A percentile compares a stretch with the other conserved stretches of the same genome.
These are phyloP conservation scores for Leccinum cinnamomeum DNA, from an alignment of 1,284 basidiomycete species.

Conservation along the genomic window DNA sequence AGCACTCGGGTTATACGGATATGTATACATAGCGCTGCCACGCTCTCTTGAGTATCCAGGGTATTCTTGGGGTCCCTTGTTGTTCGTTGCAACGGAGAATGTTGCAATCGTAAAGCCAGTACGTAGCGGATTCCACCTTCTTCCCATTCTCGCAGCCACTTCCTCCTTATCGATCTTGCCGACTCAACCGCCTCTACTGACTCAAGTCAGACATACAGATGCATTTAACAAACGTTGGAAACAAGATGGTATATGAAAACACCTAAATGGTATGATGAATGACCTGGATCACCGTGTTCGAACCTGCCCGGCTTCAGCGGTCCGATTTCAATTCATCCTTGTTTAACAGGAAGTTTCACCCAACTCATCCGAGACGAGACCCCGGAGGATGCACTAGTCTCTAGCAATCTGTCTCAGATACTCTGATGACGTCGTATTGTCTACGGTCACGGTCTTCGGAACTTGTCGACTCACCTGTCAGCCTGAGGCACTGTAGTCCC, in stretches of 20 bases:
- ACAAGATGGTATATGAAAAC: slow-evolving; percentile 61
- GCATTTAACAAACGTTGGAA: slow-evolving; percentile 31
- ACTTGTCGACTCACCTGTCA: slow-evolving; percentile 38
- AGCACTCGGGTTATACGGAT: too few species aligned
- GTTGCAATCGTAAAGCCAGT: too few species aligned
- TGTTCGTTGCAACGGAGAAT: too few species aligned
- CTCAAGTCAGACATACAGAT: not conserved
- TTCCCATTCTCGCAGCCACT: slow-evolving; percentile 13
- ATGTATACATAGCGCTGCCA: too few species aligned
- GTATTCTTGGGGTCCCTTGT: too few species aligned
- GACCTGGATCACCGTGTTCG: slow-evolving; percentile 37
- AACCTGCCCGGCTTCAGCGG: slow-evolving; percentile 40
- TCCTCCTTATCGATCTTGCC: slow-evolving; percentile 15
- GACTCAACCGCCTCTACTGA: slow-evolving; percentile 16
- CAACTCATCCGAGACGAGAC: slow-evolving; percentile 30
- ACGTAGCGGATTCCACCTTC: slow-evolving; percentile 21
- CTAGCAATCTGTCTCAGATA: slow-evolving; percentile 31
- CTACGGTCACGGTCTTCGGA: not conserved
- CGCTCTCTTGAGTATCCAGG: too few species aligned
- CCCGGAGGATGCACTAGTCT: slow-evolving; percentile 21
- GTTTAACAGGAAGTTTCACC: slow-evolving; percentile 33
- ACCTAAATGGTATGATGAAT: slow-evolving; percentile 47
- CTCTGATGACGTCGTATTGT: not conserved
- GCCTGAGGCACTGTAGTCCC: slow-evolving; percentile 39
- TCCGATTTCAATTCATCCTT: slow-evolving; percentile 40